Evolutionary conservation across 495 filamentous ascomycete genomes (phyloP).

Genomic region (Echria macrotheca): DNA sequence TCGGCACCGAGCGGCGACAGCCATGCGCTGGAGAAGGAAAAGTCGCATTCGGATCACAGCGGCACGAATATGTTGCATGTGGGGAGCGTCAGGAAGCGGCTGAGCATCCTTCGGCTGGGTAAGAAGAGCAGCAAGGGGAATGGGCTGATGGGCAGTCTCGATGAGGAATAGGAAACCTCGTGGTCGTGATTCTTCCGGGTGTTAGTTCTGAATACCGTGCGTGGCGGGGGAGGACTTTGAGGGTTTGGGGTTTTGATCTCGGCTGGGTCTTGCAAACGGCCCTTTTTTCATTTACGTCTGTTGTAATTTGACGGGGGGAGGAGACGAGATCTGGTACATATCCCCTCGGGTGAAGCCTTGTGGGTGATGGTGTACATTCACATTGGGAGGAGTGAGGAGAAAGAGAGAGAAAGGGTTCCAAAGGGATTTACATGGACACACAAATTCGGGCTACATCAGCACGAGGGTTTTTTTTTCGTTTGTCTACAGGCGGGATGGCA

Average conservation of each 20-base stretch:
- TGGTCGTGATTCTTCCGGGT: neutral
- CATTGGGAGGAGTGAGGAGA: too few relatives aligned
- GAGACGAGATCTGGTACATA: too few relatives aligned
- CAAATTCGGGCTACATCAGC: neutral
- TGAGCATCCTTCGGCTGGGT: conserved; percentile 63
- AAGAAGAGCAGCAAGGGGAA: conserved; percentile 55
- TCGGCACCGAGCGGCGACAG: conserved; percentile 11
- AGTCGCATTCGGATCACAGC: neutral
- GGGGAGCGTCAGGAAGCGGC: conserved; percentile 58
- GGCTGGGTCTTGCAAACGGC: too few relatives aligned
- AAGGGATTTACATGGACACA: too few relatives aligned
- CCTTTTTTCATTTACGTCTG: neutral
- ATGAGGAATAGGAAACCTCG: conserved; percentile 24
- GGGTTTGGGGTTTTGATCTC: too few relatives aligned
- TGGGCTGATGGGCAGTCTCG: conserved; percentile 44
- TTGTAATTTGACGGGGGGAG: conserved; percentile 2
- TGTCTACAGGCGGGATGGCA: neutral
- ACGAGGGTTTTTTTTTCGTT: neutral
- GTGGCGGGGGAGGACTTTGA: neutral
- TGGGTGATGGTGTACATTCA: too few relatives aligned
- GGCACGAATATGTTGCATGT: neutral
- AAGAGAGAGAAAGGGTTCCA: too few relatives aligned
- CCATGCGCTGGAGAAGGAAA: conserved; percentile 13
- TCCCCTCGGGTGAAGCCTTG: too few relatives aligned
- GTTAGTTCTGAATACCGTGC: neutral